Evolutionary conservation across 768 basidiomycete species (phyloP), one percentile per base, ranked within the genome.

Genomic region (Chalciporus chontae): DNA sequence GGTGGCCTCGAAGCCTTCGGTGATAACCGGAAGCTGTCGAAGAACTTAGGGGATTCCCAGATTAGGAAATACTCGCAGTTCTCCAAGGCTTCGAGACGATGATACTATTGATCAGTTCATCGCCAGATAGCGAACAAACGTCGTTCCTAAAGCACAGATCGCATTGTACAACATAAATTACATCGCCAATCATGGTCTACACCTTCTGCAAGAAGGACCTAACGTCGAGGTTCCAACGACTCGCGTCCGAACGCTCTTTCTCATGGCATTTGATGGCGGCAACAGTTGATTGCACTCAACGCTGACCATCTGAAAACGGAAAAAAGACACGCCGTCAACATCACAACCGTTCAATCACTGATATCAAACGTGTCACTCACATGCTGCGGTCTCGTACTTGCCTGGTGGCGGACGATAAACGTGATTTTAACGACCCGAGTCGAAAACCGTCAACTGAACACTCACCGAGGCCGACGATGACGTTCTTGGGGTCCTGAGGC

Each of bases 401-500:
- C 86, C 45, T 47, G n/a, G 37, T 11, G 24, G 18, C 15, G n/a
- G n/a, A n/a, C n/a, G 19, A 10, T 15, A 21, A 0, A 32, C 24
- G 21, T 8, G 7, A 14, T 39, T n/a, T 43, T n/a, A 49, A 32
- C 17, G 9, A 26, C 3, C 5, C 5, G 1, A 10, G 17, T 19
- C 11, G 21, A 42, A n/a, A 23, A 31, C 10, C 7, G 19, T 24
- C 3, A 36, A 6, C 14, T 36, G 6, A 10, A 27, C 4, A 48
- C 47, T 29, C 31, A 52, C 51, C 83, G 42, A 83, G 61, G 40
- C 81, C 83, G 51, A 91, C 79, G 60, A 94, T 96, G 68, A 95
- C 69, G 73, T 94, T 90, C 55, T 77, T 79, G 0, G 83, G 79
- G 19, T 88, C 82, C 68, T 94, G 91, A 1, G 75, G 64, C 65